Base-by-base conservation (phyloP, 2,329 filamentous ascomycete species). In the Diaporthe batatas region DNA sequence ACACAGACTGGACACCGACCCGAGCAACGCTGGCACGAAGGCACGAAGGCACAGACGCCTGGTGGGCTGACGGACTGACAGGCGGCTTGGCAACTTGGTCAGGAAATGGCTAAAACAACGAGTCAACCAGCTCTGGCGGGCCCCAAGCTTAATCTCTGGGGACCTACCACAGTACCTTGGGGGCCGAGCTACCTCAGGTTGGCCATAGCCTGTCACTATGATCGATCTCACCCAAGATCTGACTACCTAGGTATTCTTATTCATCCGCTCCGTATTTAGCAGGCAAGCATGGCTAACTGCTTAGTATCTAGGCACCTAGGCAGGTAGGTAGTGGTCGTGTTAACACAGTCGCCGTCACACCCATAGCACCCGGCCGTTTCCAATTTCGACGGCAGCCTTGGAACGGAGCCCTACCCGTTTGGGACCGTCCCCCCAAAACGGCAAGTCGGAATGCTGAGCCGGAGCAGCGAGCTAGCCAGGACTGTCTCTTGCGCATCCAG, bases 161-260 rank as follows among this genome's bases (percentile, higher is more conserved):
- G 39, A 16, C 39, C 39, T 42, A 39, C 36, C 36, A 12, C 36
- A 12, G 2, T n/a, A n/a, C n/a, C n/a, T n/a, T n/a, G n/a, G n/a
- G n/a, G n/a, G n/a, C n/a, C n/a, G n/a, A n/a, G 29, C 29, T 42
- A 42, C 39, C 39, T 42, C 39, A 14, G 3, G 39, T 16, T 42
- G 39, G 39, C 39, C 39, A 42, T 47, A 36, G 29, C 29, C 44
- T 65, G 44, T 65, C 62, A 65, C 25, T 21, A 25, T 67, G 44
- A 67, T 53, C 62, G 47, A 67, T 53, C 62, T 32, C 29, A 67
- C 47, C 62, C 62, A 67, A 67, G 62, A 67, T 67, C 62, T 65
- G 32, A 11, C 62, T 39, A n/a, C n/a, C n/a, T n/a, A n/a, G n/a
- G n/a, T n/a, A 3, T 36, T 51, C 59, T 23, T 65, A 23, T 34